Evolutionary conservation across 2,329 filamentous ascomycete species (phyloP), one percentile per base, ranked within the genome.

Genomic region (Penicillium sp.): DNA sequence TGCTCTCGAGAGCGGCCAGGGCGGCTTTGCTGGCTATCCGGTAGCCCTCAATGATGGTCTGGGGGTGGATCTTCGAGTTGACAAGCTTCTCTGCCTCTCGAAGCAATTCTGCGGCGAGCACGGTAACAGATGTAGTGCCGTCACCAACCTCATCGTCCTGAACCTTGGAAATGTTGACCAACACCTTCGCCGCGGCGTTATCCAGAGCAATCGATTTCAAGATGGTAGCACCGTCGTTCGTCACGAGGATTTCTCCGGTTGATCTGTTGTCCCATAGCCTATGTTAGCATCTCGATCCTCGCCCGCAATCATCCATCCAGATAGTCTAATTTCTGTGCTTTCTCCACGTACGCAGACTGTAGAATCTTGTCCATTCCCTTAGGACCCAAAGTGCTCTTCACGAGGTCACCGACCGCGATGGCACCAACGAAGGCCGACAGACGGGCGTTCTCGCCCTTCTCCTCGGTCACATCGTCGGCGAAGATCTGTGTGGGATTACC

Each of bases 331-430:
- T 41, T 51, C n/a, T 29, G 22, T 29, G 35, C 35, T 19, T 47
- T 48, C 52, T 54, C 53, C 58, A 85, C 89, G 63, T 86, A 95
- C 90, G 91, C 93, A 75, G 92, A 96, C 77, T 96, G 92, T 73
- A 96, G 82, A 75, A 96, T 96, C 83, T 96, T 97, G 83, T 98
- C 95, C 93, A 98, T 98, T 68, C 95, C 95, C 82, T 98, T 98
- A 37, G 95, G 95, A 7, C 95, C 95, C 33, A 99, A 81, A 11
- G 95, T 98, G 76, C 91, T 96, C 85, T 99, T 99, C 53, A 99
- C 95, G 66, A 99, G 79, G 70, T 99, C 95, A 53, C 95, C 95
- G 47, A 99, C 95, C 55, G 95, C 95, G 72, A 99, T 99, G 74
- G 95, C 95, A 69, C 95, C 95, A 55, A 99, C 93, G 71, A 99